These are phyloP conservation scores for Tetrahymena malaccensis DNA, from an alignment of 73 alveolate species.

Conservation along the genomic window DNA sequence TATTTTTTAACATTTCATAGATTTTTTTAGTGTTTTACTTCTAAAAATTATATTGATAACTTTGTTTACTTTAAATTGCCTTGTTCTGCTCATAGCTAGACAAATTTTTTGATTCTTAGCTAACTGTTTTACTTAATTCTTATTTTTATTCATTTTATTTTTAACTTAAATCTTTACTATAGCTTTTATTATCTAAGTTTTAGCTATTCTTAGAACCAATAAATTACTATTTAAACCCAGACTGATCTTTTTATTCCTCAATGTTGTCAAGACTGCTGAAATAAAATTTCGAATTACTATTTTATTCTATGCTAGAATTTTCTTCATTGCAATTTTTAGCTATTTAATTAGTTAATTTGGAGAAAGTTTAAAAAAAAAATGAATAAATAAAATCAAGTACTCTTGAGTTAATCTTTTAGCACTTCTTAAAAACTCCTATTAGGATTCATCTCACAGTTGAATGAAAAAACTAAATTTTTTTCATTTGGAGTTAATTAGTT, in stretches of 20 bases:
- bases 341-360: background rate
- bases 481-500: background rate
- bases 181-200: background rate
- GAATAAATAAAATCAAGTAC: background rate
- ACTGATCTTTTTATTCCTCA: background rate
- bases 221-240: background rate
- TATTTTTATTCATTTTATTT: background rate
- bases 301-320: background rate
- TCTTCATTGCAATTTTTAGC: background rate
- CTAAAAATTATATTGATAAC: background rate
- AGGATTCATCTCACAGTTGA: background rate
- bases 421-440: background rate
- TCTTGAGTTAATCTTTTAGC: background rate
- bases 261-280: background rate
- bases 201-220: background rate
- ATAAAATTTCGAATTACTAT: background rate
- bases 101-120: background rate
- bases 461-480: background rate
- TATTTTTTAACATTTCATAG: background rate
- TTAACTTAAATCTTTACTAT: background rate
- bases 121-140: background rate
- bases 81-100: background rate
- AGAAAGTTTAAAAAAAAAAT: no score
- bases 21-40: background rate
- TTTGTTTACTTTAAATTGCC: background rate